Conservation (phyloP, 441 rosid genomes). For the Metrosideros polymorpha region DNA sequence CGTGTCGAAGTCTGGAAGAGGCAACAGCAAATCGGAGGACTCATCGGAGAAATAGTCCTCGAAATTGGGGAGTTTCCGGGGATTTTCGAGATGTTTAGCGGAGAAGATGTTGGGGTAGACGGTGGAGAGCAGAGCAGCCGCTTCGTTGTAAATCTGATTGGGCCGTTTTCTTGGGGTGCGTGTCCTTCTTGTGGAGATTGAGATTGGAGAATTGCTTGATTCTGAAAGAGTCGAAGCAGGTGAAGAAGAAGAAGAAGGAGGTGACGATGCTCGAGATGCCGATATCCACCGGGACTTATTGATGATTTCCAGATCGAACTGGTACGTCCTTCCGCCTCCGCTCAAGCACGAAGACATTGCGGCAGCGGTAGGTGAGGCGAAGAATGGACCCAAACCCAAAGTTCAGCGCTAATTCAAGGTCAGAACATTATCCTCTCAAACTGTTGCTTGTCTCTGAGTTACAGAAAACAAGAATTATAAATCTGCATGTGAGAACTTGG, state of each 20-base stretch:
- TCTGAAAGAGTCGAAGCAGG: conserved; percentile 12
- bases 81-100: not conserved
- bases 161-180: conserved; percentile 14
- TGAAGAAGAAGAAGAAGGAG: conserved; percentile 6
- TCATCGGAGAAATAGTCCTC: conserved; percentile 3
- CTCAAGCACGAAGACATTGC: conserved; percentile 8
- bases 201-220: conserved; percentile 13
- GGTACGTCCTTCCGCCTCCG: conserved; percentile 9
- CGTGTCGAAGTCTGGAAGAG: not conserved
- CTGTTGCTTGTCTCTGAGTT: not conserved
- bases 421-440: not conserved
- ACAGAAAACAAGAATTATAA: not conserved
- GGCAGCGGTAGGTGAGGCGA: not conserved
- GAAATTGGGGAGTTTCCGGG: not conserved
- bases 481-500: not conserved
- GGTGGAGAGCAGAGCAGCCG: conserved; percentile 13
- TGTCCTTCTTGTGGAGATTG: conserved; percentile 10
- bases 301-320: conserved; percentile 9
- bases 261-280: not conserved
- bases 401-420: not conserved
- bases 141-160: conserved; percentile 17
- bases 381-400: not conserved
- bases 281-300: not conserved
- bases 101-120: conserved; percentile 13
- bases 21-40: conserved; percentile 1